These are phyloP conservation scores for Malus hybrid DNA, from an alignment of 331 rosid species.

Conservation along the genomic window DNA sequence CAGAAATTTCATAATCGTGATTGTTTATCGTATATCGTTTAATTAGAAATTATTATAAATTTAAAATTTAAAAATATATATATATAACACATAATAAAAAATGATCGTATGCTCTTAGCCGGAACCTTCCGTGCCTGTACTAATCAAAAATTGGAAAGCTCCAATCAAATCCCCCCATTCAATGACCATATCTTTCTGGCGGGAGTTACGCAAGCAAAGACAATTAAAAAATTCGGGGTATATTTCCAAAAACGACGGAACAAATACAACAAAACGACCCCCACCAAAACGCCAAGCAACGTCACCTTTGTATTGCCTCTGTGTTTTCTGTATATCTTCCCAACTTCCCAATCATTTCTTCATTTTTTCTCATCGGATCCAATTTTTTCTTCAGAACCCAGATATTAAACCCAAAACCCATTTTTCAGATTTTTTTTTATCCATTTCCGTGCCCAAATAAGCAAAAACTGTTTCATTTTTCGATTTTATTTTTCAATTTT, in stretches of 20 bases:
- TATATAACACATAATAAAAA: too few relatives aligned
- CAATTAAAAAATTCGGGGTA: background rate
- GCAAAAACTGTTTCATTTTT: background rate
- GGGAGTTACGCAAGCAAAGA: slow-evolving; percentile 21
- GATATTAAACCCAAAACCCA: background rate
- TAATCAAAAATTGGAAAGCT: background rate
- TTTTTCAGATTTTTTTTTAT: background rate
- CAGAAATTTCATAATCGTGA: fast-evolving
- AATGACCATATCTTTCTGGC: slow-evolving; percentile 12
- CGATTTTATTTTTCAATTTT: background rate
- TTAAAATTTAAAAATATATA: too few relatives aligned
- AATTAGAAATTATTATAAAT: too few relatives aligned
- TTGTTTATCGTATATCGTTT: fast-evolving
- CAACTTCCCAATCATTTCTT: background rate
- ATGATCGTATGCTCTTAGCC: too few relatives aligned
- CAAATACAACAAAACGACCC: background rate
- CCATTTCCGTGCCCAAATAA: background rate
- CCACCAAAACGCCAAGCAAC: background rate
- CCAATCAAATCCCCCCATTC: background rate
- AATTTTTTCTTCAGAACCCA: background rate
- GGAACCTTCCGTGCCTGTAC: background rate
- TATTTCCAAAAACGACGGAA: background rate
- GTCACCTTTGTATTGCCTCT: background rate
- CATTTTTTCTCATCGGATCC: background rate
- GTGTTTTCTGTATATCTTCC: background rate